Base-by-base conservation (phyloP, 106 monocot species). In the Dendrobium nobile region DNA sequence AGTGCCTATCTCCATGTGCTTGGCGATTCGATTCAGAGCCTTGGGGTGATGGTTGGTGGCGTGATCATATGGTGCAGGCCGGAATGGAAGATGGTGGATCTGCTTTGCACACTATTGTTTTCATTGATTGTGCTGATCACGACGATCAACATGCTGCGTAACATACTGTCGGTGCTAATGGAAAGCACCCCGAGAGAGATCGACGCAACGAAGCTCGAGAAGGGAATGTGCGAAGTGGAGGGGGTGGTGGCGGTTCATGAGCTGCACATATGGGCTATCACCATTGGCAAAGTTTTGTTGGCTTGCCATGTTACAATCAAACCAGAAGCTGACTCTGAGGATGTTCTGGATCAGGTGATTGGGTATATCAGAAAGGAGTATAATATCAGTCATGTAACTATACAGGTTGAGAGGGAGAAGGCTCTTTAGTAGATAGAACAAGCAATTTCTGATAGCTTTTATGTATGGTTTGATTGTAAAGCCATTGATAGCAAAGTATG, bases 191-290 rank as follows among this genome's bases (percentile, higher is more conserved):
- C 91, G 4, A 72, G 89, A 45, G 91, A 93, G 81, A 93, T 93
- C 28, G 89, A 93, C 45, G 86, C 89, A 3, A 87, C 87, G 0
- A 84, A 76, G 70, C 82, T 93, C 0, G 91, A 93, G 84, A 82
- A 81, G 74, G 89, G 89, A 13, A 54, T 93, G 3, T 86, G 87
- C 44, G 81, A 85, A 59, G 61, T 93, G 81, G 87, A 89, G 5
- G 87, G 79, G 3, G 89, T 93, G 48, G 87, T 91, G n/a, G 87
- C 89, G 20, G 80, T 93, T 47, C 93, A 93, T 73, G 93, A 93
- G 75, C 77, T 93, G 80, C 89, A 93, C 75, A 84, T 93, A 20
- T 93, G 93, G 91, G 93, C 93, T 7, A 93, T 93, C 75, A 93
- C 93, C 1, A 79, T 93, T 2, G 93, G 91, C n/a, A 93, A 89